Percentiles rank a stretch among this genome's conserved stretches.
Conservation (phyloP, 306 rosid genomes). For the Prunus campanulata region DNA sequence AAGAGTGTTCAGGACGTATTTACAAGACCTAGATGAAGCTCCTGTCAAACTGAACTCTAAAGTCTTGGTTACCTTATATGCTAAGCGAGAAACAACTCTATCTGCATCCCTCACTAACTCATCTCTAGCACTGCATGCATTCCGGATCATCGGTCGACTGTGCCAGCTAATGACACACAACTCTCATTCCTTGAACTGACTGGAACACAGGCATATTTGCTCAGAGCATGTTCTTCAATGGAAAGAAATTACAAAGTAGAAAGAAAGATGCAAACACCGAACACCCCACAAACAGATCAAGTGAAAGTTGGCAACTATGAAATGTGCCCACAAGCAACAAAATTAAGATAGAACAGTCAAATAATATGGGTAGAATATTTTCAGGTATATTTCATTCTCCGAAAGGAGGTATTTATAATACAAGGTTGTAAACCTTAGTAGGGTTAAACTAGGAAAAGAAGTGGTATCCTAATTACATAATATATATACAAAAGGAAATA, state of each 20-base stretch:
- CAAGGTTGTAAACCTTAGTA: too few species aligned
- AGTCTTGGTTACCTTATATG: slow-evolving; percentile 90
- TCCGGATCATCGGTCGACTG: slow-evolving; percentile 87
- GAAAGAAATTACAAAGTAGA: not conserved
- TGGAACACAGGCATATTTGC: slow-evolving; percentile 38
- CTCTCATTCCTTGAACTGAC: slow-evolving; percentile 99
- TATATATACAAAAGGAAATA: too few species aligned
- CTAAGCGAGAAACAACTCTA: slow-evolving; percentile 85
- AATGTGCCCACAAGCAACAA: not conserved
- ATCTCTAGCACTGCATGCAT: slow-evolving; percentile 85
- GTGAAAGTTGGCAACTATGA: too few species aligned
- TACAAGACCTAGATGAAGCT: slow-evolving; percentile 94
- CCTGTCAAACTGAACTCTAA: slow-evolving; percentile 97
- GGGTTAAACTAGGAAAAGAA: too few species aligned
- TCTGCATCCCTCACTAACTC: slow-evolving; percentile 86
- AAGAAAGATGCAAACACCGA: not conserved
- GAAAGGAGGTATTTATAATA: too few species aligned
- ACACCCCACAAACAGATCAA: too few species aligned
- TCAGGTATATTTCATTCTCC: too few species aligned
- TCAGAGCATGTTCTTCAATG: slow-evolving; percentile 6
- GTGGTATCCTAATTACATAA: too few species aligned
- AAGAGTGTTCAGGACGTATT: slow-evolving; percentile 95
- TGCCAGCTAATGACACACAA: slow-evolving; percentile 92
- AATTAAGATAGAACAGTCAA: not conserved
- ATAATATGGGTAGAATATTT: too few species aligned